Base-by-base conservation (phyloP, 305 asterid genomes). In the Fraxinus floribunda region DNA sequence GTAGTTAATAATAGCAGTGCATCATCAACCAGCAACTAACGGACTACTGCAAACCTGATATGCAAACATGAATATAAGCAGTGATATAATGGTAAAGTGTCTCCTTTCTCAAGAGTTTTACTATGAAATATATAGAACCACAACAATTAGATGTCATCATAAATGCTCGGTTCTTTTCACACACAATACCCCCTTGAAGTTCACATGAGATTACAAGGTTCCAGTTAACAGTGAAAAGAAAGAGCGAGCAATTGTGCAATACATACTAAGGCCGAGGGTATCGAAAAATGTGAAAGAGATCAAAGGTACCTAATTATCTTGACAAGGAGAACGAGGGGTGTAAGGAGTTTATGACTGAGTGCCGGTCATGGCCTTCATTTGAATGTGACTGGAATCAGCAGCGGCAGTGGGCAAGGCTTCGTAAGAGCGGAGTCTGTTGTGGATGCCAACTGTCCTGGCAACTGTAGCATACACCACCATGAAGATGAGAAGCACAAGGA, bases 341-440 rank as follows among this genome's bases (percentile, higher is more conserved):
- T 3, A 46, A 46, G 55, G 38, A 2, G 3, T 11, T 88, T 89
- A 94, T 24, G 99, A 98, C 90, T 96, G 98, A 75, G 97, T 94
- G 79, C 98, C 98, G 7, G 93, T 60, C 84, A 95, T 84, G n/a
- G 97, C 91, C 91, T 95, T 95, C 94, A 95, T 85, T 86, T 95
- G 99, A 82, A 95, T 91, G 88, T 92, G 97, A 87, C 87, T 92
- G 13, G 96, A 81, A 86, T 91, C 97, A 44, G 88, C 81, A 2
- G 89, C 89, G 2, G 90, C 77, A 8, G 86, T 89, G 0, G 98
- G 92, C 90, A 94, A 86, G 49, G 93, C 87, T 77, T 96, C 98
- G 36, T 94, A 96, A 72, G 94, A 88, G 71, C 97, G 98, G n/a
- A 87, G 88, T 80, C 98, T 88, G 92, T 89, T 87, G 38, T 88